Conservation (phyloP, 164 flowering plant species). For the Sedum album region DNA sequence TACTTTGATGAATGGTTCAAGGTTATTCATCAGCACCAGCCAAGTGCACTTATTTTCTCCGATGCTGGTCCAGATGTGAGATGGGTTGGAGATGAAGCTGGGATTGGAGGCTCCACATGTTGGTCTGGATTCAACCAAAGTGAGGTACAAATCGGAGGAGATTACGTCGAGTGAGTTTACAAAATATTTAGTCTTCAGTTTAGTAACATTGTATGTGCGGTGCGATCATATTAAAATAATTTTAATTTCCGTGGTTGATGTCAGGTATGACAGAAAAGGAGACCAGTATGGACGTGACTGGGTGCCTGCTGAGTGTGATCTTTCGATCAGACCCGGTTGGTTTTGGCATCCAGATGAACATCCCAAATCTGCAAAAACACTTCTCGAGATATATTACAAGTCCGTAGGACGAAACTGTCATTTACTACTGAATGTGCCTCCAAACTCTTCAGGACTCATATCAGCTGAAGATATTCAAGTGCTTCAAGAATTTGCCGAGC, state of each 20-base stretch:
- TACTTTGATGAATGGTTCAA: slow-evolving; percentile 79
- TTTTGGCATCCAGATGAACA: slow-evolving; percentile 85
- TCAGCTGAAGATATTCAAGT: slow-evolving; percentile 71
- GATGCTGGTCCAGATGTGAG: slow-evolving; percentile 94
- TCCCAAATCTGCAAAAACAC: slow-evolving; percentile 71
- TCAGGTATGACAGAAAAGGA: slow-evolving; percentile 61
- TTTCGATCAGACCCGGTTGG: slow-evolving; percentile 97
- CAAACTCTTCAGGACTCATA: slow-evolving; percentile 89
- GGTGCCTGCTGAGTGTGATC: slow-evolving; percentile 97
- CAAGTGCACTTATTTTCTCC: slow-evolving; percentile 77
- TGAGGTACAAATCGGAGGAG: slow-evolving; percentile 50
- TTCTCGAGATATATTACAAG: slow-evolving; percentile 82
- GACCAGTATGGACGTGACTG: slow-evolving; percentile 79
- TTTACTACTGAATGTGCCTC: slow-evolving; percentile 80
- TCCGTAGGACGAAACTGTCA: slow-evolving; percentile 88
- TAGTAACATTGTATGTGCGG: not conserved
- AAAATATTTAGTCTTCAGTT: not conserved
- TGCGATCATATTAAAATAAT: too few species aligned
- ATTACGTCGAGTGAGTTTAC: slow-evolving; percentile 48
- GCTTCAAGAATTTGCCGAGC: slow-evolving; percentile 55
- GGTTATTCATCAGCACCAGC: slow-evolving; percentile 84
- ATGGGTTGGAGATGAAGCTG: slow-evolving; percentile 93
- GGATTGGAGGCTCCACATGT: slow-evolving; percentile 69
- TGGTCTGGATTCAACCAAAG: slow-evolving; percentile 89
- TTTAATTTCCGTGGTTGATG: not conserved